Evolutionary conservation across 306 rosid genomes (phyloP).

Genomic region (Cicer cuneatum): DNA sequence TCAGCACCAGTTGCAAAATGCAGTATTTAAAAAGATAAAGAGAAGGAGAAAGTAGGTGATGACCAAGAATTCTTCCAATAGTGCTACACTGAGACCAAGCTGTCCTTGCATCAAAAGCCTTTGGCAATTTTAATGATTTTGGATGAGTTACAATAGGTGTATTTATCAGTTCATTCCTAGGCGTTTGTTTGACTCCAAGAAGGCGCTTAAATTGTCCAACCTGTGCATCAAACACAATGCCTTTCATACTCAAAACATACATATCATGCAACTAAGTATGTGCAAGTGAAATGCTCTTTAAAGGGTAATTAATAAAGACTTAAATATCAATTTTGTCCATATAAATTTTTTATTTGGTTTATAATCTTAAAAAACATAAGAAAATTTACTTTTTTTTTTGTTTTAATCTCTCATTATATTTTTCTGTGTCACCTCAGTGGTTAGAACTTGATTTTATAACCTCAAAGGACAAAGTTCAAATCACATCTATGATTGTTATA

Average conservation of each 20-base stretch:
- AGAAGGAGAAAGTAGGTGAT: constrained; percentile 18
- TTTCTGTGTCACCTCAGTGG: too few relatives aligned
- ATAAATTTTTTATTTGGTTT: too few relatives aligned
- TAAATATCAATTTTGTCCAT: neutral
- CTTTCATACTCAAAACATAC: neutral
- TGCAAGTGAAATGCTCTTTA: constrained; percentile 30
- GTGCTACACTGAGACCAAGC: constrained; percentile 84
- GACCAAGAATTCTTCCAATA: constrained; percentile 86
- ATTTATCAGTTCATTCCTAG: constrained; percentile 53
- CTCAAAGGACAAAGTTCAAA: too few relatives aligned
- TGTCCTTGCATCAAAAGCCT: constrained; percentile 82
- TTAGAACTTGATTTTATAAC: too few relatives aligned
- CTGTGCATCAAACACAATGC: constrained; percentile 51
- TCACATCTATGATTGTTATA: too few relatives aligned
- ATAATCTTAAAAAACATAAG: too few relatives aligned
- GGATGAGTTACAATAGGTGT: constrained; percentile 65
- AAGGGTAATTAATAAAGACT: neutral
- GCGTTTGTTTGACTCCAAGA: constrained; percentile 83
- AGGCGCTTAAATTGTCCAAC: constrained; percentile 84
- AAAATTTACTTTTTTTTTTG: neutral
- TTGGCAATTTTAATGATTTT: constrained; percentile 71
- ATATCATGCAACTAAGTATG: constrained; percentile 12
- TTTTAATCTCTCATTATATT: too few relatives aligned
- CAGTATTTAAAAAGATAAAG: constrained; percentile 19
- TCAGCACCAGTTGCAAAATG: constrained; percentile 48